phyloP scores from a whole-genome alignment of 768 basidiomycete species.

The Suillus subalutaceus region DNA sequence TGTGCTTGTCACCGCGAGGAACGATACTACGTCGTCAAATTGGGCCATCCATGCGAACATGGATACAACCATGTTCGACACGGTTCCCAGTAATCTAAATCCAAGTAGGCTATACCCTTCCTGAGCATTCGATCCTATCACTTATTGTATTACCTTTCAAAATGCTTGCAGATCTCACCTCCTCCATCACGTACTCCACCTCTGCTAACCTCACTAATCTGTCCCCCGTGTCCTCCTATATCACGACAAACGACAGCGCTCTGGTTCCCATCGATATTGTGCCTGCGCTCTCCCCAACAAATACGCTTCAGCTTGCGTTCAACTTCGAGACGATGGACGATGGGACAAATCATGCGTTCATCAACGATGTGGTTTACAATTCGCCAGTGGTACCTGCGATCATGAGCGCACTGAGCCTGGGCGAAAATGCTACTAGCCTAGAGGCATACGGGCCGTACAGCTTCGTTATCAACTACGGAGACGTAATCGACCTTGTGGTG shows the following conservation, averaged over 20 bases:
- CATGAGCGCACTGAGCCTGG: conserved; percentile 78
- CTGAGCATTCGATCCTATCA: background rate
- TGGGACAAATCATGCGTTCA: conserved; percentile 81
- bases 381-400: conserved; percentile 72
- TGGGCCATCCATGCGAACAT: conserved; percentile 92
- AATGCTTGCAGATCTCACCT: conserved; percentile 65
- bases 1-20: conserved; percentile 86
- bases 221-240: conserved; percentile 58
- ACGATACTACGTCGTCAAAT: conserved; percentile 81
- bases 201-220: conserved; percentile 54
- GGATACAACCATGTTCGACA: conserved; percentile 90
- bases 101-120: conserved; percentile 57
- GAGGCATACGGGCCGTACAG: conserved; percentile 80
- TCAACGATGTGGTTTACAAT: conserved; percentile 75
- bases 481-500: conserved; percentile 77
- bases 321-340: conserved; percentile 84
- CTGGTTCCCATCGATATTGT: conserved; percentile 64
- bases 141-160: background rate
- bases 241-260: conserved; percentile 64
- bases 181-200: conserved; percentile 76
- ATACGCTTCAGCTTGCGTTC: conserved; percentile 70
- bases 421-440: conserved; percentile 64
- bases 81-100: conserved; percentile 67
- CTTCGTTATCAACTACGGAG: conserved; percentile 72
- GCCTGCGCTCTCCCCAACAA: conserved; percentile 53